Percentiles rank a stretch among this genome's conserved stretches.
These are phyloP conservation scores for Tremella mesenterica DNA, from an alignment of 768 basidiomycete genomes.

Conservation along the genomic window DNA sequence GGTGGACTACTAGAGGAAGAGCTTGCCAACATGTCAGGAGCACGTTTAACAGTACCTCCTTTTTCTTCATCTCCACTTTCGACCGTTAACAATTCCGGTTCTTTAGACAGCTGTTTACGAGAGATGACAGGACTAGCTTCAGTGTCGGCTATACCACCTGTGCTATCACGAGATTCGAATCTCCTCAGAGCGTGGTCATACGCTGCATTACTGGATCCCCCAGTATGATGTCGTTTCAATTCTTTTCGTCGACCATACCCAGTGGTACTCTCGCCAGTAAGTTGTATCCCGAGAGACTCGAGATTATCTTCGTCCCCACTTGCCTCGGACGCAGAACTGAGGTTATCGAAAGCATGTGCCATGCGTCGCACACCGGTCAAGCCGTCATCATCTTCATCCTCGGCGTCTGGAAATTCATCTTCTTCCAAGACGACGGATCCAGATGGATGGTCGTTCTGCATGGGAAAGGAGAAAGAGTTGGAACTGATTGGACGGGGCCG, in stretches of 20 bases:
- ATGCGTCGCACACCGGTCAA: slow-evolving; percentile 28
- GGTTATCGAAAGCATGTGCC: slow-evolving; percentile 24
- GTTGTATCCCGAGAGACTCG: slow-evolving; percentile 15
- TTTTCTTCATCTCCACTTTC: slow-evolving; percentile 4
- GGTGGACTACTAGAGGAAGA: slow-evolving; percentile 16
- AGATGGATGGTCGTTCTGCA: background rate
- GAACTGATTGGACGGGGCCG: slow-evolving; percentile 13
- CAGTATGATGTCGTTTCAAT: slow-evolving; percentile 5
- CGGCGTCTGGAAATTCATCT: slow-evolving; percentile 17
- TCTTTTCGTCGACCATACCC: slow-evolving; percentile 2
- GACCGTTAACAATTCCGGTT: background rate
- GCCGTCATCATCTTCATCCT: background rate
- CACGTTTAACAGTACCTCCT: slow-evolving; percentile 18
- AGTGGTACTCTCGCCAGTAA: slow-evolving; percentile 23
- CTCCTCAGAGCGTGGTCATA: background rate
- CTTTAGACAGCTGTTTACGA: background rate
- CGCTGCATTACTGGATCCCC: background rate
- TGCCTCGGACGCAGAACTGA: slow-evolving; percentile 14
- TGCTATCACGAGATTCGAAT: background rate
- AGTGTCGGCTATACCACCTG: slow-evolving; percentile 20
- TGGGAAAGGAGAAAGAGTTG: slow-evolving; percentile 2
- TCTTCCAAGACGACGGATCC: slow-evolving; percentile 29
- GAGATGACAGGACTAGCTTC: slow-evolving; percentile 15
- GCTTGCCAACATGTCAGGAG: background rate
- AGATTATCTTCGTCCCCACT: slow-evolving; percentile 14